A percentile compares a stretch with the other conserved stretches of the same genome.
Evolutionary conservation across 139 green algal genomes (phyloP).

Genomic region (Raphidocelis subcapitata): DNA sequence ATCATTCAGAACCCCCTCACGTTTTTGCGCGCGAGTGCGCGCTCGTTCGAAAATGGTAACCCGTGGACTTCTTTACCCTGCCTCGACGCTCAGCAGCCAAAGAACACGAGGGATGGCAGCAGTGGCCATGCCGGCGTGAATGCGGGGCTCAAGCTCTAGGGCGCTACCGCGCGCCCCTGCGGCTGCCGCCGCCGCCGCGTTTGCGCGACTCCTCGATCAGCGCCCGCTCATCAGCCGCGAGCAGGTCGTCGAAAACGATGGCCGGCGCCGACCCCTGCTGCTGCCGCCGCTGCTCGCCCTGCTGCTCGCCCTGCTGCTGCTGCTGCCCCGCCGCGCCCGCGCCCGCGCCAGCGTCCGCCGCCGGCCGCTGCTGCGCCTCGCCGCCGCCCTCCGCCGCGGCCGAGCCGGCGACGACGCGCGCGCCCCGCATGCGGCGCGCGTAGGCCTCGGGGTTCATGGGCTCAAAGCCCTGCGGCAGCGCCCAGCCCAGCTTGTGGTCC

Average conservation of each 20-base stretch:
- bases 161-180: not conserved
- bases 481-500: constrained; percentile 53
- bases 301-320: not conserved
- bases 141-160: too few species aligned
- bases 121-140: too few species aligned
- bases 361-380: not conserved
- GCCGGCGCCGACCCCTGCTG: not conserved
- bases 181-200: not conserved
- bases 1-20: too few species aligned
- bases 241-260: constrained; percentile 4
- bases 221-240: constrained; percentile 12
- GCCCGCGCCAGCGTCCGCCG: not conserved
- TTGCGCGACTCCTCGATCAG: not conserved
- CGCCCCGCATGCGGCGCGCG: constrained; percentile 25
- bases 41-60: too few species aligned
- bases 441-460: constrained; percentile 72
- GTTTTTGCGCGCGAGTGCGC: too few species aligned
- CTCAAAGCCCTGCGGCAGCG: constrained; percentile 67
- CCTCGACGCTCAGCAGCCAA: too few species aligned
- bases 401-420: not conserved
- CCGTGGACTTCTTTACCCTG: too few species aligned
- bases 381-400: constrained; percentile 9
- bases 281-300: not conserved
- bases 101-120: too few species aligned
- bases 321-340: not conserved